Evolutionary conservation across 225 moss, liverwort and hornwort species (phyloP).

Genomic region (Physcomitrium patens): DNA sequence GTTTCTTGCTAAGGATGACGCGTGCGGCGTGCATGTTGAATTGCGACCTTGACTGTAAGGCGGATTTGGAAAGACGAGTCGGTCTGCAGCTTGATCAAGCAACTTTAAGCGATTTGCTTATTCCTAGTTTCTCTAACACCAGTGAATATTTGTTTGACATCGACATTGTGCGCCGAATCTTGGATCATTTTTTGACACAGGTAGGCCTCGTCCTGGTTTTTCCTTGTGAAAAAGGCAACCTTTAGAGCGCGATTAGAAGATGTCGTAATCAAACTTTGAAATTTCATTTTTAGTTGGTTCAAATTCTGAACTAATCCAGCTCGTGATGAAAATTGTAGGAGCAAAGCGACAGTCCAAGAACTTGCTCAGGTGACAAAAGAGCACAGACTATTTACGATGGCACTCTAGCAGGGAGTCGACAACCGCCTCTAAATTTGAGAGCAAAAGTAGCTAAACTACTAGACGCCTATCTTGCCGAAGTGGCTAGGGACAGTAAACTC

Average conservation of each 20-base stretch:
- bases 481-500: slow-evolving; percentile 80
- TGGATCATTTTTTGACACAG: slow-evolving; percentile 71
- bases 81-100: slow-evolving; percentile 76
- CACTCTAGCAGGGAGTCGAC: slow-evolving; percentile 18
- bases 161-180: slow-evolving; percentile 75
- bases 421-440: slow-evolving; percentile 41
- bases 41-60: slow-evolving; percentile 40
- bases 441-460: slow-evolving; percentile 75
- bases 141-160: slow-evolving; percentile 79
- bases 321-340: slow-evolving; percentile 31
- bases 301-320: not conserved
- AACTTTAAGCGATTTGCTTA: slow-evolving; percentile 71
- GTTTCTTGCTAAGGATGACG: slow-evolving; percentile 78
- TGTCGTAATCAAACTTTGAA: too few relatives aligned
- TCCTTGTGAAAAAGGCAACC: not conserved
- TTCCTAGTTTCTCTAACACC: slow-evolving; percentile 71
- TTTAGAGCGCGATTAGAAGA: not conserved
- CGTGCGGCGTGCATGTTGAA: slow-evolving; percentile 72
- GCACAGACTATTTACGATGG: slow-evolving; percentile 36
- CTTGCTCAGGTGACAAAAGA: slow-evolving; percentile 26
- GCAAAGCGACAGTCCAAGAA: slow-evolving; percentile 26
- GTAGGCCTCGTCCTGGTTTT: slow-evolving; percentile 17
- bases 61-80: slow-evolving; percentile 66
- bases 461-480: slow-evolving; percentile 85
- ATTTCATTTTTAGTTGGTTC: not conserved